These are phyloP conservation scores for Biancaea sappan DNA, from an alignment of 306 rosid species.

Conservation along the genomic window DNA sequence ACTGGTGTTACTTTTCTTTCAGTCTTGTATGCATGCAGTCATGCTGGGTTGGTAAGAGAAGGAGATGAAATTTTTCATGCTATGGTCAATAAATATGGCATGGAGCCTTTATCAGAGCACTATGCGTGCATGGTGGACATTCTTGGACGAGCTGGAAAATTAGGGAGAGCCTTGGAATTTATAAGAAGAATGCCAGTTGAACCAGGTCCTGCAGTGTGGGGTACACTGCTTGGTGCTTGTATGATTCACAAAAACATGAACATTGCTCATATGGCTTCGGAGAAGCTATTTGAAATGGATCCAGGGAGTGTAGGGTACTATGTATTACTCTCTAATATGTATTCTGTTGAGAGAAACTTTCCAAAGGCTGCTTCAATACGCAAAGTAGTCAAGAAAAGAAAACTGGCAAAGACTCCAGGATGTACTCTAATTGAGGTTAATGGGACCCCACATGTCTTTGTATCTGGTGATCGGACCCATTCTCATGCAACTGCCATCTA, in stretches of 20 bases:
- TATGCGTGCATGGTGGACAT: constrained; percentile 98
- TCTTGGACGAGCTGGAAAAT: constrained; percentile 84
- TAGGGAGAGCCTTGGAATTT: constrained; percentile 76
- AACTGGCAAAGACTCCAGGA: constrained; percentile 82
- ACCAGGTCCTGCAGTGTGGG: constrained; percentile 92
- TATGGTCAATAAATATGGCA: constrained; percentile 68
- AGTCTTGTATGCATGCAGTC: constrained; percentile 90
- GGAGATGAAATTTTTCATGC: constrained; percentile 71
- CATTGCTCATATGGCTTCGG: constrained; percentile 75
- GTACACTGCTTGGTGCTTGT: constrained; percentile 91
- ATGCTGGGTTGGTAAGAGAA: constrained; percentile 85
- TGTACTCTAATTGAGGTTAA: constrained; percentile 88
- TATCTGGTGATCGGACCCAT: constrained; percentile 81
- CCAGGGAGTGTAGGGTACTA: constrained; percentile 77
- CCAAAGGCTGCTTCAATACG: constrained; percentile 90
- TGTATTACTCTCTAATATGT: constrained; percentile 84
- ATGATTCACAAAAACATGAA: constrained; percentile 77
- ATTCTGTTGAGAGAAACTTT: constrained; percentile 81
- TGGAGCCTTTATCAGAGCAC: constrained; percentile 79
- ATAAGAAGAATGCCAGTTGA: constrained; percentile 76
- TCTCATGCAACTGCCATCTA: constrained; percentile 72
- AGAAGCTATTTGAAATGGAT: constrained; percentile 77
- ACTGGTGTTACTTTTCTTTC: constrained; percentile 80
- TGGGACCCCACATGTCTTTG: constrained; percentile 70
- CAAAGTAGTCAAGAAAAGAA: constrained; percentile 70